These are phyloP conservation scores for Mytilinidion resinicola DNA, from an alignment of 495 filamentous ascomycete genomes.

Conservation along the genomic window DNA sequence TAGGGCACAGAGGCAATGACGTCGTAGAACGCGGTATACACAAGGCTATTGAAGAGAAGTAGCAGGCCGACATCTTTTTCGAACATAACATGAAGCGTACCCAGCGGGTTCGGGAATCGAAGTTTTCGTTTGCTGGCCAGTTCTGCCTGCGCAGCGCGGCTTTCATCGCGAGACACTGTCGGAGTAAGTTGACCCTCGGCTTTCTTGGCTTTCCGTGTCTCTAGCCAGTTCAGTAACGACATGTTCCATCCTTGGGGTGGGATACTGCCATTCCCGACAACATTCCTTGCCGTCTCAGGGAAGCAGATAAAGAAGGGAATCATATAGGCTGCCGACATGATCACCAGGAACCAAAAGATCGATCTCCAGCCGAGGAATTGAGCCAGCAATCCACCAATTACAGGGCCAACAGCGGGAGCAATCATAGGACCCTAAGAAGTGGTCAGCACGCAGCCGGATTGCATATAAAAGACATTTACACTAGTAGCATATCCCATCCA, in stretches of 20 bases:
- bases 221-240: slow-evolving; percentile 36
- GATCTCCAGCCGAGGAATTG: slow-evolving; percentile 32
- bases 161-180: slow-evolving; percentile 16
- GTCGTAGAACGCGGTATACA: slow-evolving; percentile 53
- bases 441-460: neutral
- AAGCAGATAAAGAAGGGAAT: slow-evolving; percentile 19
- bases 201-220: slow-evolving; percentile 18
- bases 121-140: slow-evolving; percentile 45
- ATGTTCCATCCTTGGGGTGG: slow-evolving; percentile 38
- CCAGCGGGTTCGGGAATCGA: slow-evolving; percentile 62
- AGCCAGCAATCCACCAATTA: slow-evolving; percentile 31
- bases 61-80: slow-evolving; percentile 60
- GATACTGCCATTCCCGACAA: slow-evolving; percentile 38
- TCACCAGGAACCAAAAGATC: slow-evolving; percentile 35
- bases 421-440: slow-evolving; percentile 26
- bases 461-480: slow-evolving; percentile 3
- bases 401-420: slow-evolving; percentile 28
- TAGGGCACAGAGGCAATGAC: slow-evolving; percentile 53
- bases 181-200: slow-evolving; percentile 27
- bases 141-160: slow-evolving; percentile 22
- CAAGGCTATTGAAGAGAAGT: slow-evolving; percentile 49
- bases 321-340: slow-evolving; percentile 35
- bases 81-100: slow-evolving; percentile 57
- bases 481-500: slow-evolving; percentile 36
- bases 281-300: slow-evolving; percentile 8